Evolutionary conservation across 2,329 filamentous ascomycete genomes (phyloP).

Genomic region (Neopestalotiopsis sp.): DNA sequence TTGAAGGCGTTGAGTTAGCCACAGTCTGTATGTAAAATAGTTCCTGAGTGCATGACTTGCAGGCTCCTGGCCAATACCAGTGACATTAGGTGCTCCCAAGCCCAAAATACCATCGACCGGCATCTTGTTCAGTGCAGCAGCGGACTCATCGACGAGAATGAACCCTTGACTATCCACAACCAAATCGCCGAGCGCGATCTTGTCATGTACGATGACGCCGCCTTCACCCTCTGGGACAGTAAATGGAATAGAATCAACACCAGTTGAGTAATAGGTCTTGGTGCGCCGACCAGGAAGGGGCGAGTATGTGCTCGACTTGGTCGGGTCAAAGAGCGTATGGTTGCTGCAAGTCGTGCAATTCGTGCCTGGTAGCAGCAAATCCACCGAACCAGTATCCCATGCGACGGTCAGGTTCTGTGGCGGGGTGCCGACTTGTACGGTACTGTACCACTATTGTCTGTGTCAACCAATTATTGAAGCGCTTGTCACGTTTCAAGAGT

Average conservation of each 20-base stretch:
- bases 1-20: background rate
- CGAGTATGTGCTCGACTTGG: constrained; percentile 34
- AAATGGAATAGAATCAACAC: constrained; percentile 34
- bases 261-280: constrained; percentile 30
- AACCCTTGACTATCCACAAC: constrained; percentile 32
- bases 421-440: constrained; percentile 20
- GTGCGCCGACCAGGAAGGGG: constrained; percentile 24
- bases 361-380: constrained; percentile 33
- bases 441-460: constrained; percentile 20
- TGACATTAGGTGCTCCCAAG: constrained; percentile 25
- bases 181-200: constrained; percentile 31
- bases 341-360: constrained; percentile 35
- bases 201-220: constrained; percentile 35
- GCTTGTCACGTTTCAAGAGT: background rate
- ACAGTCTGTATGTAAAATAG: background rate
- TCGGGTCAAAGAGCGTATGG: constrained; percentile 31
- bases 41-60: background rate
- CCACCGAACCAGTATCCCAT: constrained; percentile 36
- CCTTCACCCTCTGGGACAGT: constrained; percentile 25
- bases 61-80: constrained; percentile 18
- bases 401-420: constrained; percentile 36
- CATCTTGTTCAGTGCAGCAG: constrained; percentile 29
- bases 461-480: background rate
- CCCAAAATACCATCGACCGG: constrained; percentile 40
- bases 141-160: constrained; percentile 36